Evolutionary conservation across 176 grass and related monocot species (phyloP).

Genomic region (Miscanthus lutarioriparius): DNA sequence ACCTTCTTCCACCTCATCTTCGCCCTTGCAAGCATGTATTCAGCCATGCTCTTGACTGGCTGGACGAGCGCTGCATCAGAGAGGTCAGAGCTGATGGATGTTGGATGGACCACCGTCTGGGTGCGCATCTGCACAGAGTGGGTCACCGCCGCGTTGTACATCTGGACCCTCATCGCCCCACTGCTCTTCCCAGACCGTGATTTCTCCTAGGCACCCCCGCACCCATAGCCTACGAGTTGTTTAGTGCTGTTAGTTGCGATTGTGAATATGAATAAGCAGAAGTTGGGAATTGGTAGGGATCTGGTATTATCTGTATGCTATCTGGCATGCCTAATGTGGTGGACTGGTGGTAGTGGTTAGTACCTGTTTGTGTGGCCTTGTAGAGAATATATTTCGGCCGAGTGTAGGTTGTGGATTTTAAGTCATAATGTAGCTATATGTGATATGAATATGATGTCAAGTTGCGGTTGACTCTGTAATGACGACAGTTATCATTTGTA

Average conservation of each 20-base stretch:
- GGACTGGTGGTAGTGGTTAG: background rate
- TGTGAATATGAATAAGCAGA: constrained; percentile 30
- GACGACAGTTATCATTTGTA: background rate
- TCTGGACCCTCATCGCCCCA: constrained; percentile 87
- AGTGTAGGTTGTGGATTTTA: background rate
- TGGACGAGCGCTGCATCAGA: constrained; percentile 76
- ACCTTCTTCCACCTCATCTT: constrained; percentile 98
- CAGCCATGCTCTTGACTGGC: constrained; percentile 91
- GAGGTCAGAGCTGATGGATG: constrained; percentile 87
- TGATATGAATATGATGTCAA: background rate
- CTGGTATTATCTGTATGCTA: background rate
- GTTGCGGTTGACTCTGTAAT: background rate
- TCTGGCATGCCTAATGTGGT: background rate
- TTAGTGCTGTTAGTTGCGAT: background rate
- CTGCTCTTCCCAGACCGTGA: constrained; percentile 77
- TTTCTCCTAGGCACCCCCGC: constrained; percentile 50
- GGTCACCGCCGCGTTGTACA: constrained; percentile 68
- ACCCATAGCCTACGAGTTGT: background rate
- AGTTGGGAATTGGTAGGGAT: background rate
- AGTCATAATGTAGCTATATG: background rate
- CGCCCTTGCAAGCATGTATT: constrained; percentile 96
- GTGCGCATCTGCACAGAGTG: constrained; percentile 90
- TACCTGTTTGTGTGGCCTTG: constrained; percentile 7
- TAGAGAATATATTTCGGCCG: background rate
- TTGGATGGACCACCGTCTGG: constrained; percentile 96